Evolutionary conservation across 208 protist species (phyloP), one percentile per base, ranked within the genome.

Genomic region (Acanthamoeba lenticulata): DNA sequence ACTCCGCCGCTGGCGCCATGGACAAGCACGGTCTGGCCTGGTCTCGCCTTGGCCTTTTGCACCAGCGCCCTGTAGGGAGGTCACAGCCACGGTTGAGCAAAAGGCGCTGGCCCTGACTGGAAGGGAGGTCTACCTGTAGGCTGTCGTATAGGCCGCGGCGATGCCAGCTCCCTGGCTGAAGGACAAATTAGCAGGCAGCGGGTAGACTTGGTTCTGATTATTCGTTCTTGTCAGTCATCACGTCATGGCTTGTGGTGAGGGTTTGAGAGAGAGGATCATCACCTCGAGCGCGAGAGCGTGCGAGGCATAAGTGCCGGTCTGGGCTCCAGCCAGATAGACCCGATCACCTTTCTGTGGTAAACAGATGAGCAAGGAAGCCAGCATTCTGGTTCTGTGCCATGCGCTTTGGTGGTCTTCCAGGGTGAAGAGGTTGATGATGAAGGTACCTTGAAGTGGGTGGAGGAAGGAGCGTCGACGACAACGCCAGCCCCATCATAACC

Each of bases 281-380:
- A 55, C 77, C 77, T 69, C 85, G 7, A 7, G 9, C 7, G 85
- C 85, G 19, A 91, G 52, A 34, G 85, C 52, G 74, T 91, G 38
- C 9, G 42, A 34, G 74, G 85, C 85, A 38, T 91, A 91, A 29
- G 85, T 38, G 42, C 85, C 85, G 83, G 85, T 69, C 6, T 38
- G 45, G 34, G 49, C 74, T 15, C 85, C 85, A 45, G 49, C 52
- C 9, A 69, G 29, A 42, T 91, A 91, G 44, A 91, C 85, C 9
- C 85, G n/a, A 45, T 91, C 85, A 49, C 85, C 85, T 67, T 62
- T 29, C n/a, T n/a, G n/a, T n/a, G n/a, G n/a, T n/a, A n/a, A n/a
- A n/a, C n/a, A n/a, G n/a, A n/a, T n/a, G n/a, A n/a, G n/a, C n/a
- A n/a, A n/a, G n/a, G n/a, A n/a, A n/a, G n/a, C n/a, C n/a, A n/a